These are phyloP conservation scores for Lactarius sanguifluus DNA, from an alignment of 768 basidiomycete genomes.

Conservation along the genomic window DNA sequence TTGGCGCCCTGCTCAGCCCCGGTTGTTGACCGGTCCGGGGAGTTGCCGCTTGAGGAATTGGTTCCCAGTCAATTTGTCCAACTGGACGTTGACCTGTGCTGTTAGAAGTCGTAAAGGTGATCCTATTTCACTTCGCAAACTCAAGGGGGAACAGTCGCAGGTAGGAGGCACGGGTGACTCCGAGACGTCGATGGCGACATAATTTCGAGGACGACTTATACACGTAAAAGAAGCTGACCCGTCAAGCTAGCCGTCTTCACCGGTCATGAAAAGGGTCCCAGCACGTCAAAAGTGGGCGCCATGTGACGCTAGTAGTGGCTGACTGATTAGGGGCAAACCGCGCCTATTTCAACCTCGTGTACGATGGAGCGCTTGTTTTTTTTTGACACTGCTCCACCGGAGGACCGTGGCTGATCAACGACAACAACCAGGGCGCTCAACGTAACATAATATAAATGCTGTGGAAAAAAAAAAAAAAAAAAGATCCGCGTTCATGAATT, in stretches of 20 bases:
- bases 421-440: not conserved
- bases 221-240: slow-evolving; percentile 3
- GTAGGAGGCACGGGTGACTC: not conserved
- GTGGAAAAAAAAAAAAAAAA: not conserved
- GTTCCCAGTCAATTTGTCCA: not conserved
- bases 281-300: not conserved
- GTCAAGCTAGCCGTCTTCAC: slow-evolving; percentile 11
- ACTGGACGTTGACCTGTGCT: not conserved
- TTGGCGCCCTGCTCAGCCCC: slow-evolving; percentile 8
- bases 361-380: not conserved
- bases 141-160: not conserved
- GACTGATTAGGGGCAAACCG: not conserved
- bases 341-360: slow-evolving; percentile 1
- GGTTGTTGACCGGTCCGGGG: not conserved
- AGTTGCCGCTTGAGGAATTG: not conserved
- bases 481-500: not conserved
- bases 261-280: slow-evolving; percentile 13
- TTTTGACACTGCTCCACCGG: not conserved
- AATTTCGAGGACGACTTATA: slow-evolving; percentile 4
- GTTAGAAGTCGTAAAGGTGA: not conserved
- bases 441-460: not conserved
- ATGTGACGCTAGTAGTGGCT: slow-evolving; percentile 11
- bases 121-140: not conserved
- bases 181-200: not conserved
- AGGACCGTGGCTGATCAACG: too few relatives aligned